Conservation (phyloP, 2,329 filamentous ascomycete genomes). For the Monosporascus sp. region DNA sequence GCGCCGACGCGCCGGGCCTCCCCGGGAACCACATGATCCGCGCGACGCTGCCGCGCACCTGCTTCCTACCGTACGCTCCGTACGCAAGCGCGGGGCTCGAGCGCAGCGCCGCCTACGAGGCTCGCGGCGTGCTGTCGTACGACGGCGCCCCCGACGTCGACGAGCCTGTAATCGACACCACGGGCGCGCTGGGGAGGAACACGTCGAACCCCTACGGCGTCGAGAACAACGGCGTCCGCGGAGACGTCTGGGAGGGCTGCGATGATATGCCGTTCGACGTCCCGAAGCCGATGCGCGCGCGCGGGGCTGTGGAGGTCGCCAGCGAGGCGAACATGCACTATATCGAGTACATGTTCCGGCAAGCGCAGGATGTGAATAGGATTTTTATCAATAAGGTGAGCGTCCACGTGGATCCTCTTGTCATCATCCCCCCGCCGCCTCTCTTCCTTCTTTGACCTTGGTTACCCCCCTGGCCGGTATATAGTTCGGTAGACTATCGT, state of each 20-base stretch:
- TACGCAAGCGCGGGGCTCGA: slow-evolving; percentile 24
- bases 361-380: slow-evolving; percentile 29
- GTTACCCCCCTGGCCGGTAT: too few species aligned
- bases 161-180: neutral
- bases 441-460: neutral
- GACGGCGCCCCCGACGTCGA: slow-evolving; percentile 13
- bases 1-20: slow-evolving; percentile 20
- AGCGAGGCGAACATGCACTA: slow-evolving; percentile 25
- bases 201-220: slow-evolving; percentile 25
- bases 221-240: slow-evolving; percentile 21
- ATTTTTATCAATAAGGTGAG: slow-evolving; percentile 31
- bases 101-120: slow-evolving; percentile 20
- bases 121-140: slow-evolving; percentile 26
- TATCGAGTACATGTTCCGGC: slow-evolving; percentile 29
- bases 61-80: slow-evolving; percentile 29
- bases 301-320: slow-evolving; percentile 22
- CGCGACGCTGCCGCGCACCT: slow-evolving; percentile 28
- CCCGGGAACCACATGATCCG: slow-evolving; percentile 30
- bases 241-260: slow-evolving; percentile 28
- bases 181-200: slow-evolving; percentile 15
- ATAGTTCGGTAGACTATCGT: too few species aligned
- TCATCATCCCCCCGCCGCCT: neutral
- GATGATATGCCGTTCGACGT: slow-evolving; percentile 30
- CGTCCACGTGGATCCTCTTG: neutral
- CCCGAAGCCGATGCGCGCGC: slow-evolving; percentile 24